Evolutionary conservation across 257 asterid genomes (phyloP), one percentile per base, ranked within the genome.

Genomic region (Fraxinus americana): DNA sequence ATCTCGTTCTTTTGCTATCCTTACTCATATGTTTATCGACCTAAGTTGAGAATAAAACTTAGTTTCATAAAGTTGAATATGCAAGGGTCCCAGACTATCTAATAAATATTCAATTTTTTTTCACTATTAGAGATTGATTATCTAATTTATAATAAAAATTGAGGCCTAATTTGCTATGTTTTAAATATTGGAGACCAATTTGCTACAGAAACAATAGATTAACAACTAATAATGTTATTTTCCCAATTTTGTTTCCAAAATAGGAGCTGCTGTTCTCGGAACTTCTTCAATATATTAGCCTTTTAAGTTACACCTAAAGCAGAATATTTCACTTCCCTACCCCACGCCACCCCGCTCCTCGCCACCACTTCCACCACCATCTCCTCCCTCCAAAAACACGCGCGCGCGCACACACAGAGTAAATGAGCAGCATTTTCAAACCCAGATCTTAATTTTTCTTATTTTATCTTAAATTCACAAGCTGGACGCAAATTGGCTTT

Each of bases 291-390:
- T 87, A 85, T 74, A 88, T 82, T 82, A 76, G 84, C 82, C 86
- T 86, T 88, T 82, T 80, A 87, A 87, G 90, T 78, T 92, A 87
- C 94, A 89, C 91, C 84, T 81, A 87, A 82, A 81, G 81, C 87
- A 34, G 81, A 84, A 54, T 79, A 72, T 83, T 75, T 81, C 79
- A 77, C 73, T 7, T 75, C 85, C 54, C 27, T 41, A 17, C 36
- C 80, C 81, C 74, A 74, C 76, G 30, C 35, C 84, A 48, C 52
- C 39, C 67, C 77, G 34, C 81, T 8, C 59, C 59, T 48, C 59
- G 38, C 68, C 79, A 32, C 86, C 81, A 36, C 87, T 9, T 39
- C 80, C 85, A 7, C 79, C 86, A 10, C 76, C 84, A 4, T 76
- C 85, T 19, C 79, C 84, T 67, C 86, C 81, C 83, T 59, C 83